phyloP scores from a whole-genome alignment of 164 flowering plant genomes.

The Piper longum region DNA sequence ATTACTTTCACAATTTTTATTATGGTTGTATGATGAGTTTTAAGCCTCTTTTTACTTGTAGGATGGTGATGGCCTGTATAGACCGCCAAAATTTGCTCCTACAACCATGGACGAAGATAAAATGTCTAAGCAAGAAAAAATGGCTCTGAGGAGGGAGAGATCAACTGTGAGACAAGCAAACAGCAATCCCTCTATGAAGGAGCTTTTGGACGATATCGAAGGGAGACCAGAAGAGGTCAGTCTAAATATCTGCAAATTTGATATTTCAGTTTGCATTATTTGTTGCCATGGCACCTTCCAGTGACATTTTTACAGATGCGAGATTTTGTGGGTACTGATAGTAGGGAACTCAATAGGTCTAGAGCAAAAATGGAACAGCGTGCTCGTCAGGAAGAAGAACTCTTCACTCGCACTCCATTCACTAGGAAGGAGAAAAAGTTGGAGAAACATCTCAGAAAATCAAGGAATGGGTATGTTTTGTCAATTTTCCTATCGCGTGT shows the following conservation, averaged over 20 bases:
- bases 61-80: constrained; percentile 47
- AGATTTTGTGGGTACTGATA: constrained; percentile 47
- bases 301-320: constrained; percentile 30
- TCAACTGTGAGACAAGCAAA: constrained; percentile 30
- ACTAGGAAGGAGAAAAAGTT: constrained; percentile 58
- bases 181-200: constrained; percentile 41
- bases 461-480: constrained; percentile 58
- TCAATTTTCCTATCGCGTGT: too few species aligned
- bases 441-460: constrained; percentile 54
- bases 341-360: constrained; percentile 43
- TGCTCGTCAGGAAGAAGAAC: constrained; percentile 62
- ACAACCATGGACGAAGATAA: constrained; percentile 62
- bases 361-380: constrained; percentile 41
- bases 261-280: not conserved
- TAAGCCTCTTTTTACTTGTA: constrained; percentile 10
- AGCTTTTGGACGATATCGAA: constrained; percentile 48
- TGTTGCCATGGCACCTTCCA: not conserved
- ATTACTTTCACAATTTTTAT: too few species aligned
- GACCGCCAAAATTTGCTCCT: constrained; percentile 77
- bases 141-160: constrained; percentile 51
- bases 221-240: constrained; percentile 92
- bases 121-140: constrained; percentile 47
- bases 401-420: constrained; percentile 64
- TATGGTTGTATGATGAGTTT: not conserved
- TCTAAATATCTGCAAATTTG: not conserved